Conservation (phyloP, 192 early-diverging fungal species). For the Umbelopsis sp. region DNA sequence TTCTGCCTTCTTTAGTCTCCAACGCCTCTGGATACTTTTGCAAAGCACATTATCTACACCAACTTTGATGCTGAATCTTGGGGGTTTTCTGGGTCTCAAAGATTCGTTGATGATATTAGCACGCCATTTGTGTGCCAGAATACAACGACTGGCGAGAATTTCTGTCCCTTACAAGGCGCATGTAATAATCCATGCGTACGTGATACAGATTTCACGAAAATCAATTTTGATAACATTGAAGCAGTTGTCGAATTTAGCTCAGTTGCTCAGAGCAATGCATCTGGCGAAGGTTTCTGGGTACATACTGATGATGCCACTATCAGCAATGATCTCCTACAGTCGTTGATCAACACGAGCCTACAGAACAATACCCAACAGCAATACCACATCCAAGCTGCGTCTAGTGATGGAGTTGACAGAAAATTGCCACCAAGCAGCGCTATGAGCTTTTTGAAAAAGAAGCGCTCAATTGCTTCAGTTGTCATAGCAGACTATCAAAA, state of each 20-base stretch:
- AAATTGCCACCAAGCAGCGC: constrained; percentile 73
- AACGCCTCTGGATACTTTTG: constrained; percentile 42
- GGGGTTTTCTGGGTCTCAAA: constrained; percentile 78
- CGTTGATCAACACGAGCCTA: constrained; percentile 10
- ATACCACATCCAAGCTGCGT: constrained; percentile 46
- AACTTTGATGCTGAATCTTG: constrained; percentile 74
- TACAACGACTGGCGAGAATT: constrained; percentile 21
- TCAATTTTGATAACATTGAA: constrained; percentile 70
- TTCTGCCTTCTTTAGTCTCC: constrained; percentile 40
- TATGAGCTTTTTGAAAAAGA: constrained; percentile 69
- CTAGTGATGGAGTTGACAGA: constrained; percentile 40
- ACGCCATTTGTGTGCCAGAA: constrained; percentile 58
- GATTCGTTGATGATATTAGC: constrained; percentile 77
- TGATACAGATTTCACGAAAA: constrained; percentile 63
- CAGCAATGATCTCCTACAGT: constrained; percentile 19
- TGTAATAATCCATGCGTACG: constrained; percentile 68
- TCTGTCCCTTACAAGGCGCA: constrained; percentile 36
- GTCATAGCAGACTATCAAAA: constrained; percentile 65
- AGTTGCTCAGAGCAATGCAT: constrained; percentile 44
- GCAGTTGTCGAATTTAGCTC: constrained; percentile 72
- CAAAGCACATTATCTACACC: constrained; percentile 77
- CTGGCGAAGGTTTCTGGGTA: constrained; percentile 34
- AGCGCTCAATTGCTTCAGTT: constrained; percentile 61
- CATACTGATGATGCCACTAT: constrained; percentile 45
- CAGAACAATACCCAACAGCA: background rate